Percentiles rank a stretch among this genome's conserved stretches.
These are phyloP conservation scores for Ceratobasidium sp. DNA, from an alignment of 1,284 basidiomycete species.

Conservation along the genomic window DNA sequence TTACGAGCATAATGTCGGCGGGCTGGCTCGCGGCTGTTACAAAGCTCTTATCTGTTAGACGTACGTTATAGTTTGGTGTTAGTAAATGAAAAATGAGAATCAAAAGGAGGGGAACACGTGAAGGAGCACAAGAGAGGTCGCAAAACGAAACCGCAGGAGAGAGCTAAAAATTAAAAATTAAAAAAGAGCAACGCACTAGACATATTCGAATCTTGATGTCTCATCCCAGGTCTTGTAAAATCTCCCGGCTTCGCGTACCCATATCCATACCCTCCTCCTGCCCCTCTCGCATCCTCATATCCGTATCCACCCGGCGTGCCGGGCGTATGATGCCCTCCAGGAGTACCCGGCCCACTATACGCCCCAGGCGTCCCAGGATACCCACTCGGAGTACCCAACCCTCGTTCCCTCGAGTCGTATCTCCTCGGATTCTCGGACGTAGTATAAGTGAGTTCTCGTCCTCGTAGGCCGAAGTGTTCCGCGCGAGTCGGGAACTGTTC, in stretches of 20 bases:
- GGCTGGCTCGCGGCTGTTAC: too few species aligned
- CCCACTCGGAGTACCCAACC: conserved; percentile 11
- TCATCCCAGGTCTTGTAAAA: conserved; percentile 21
- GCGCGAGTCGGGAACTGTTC: conserved; percentile 30
- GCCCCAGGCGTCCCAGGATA: background rate
- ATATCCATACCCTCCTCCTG: conserved; percentile 11
- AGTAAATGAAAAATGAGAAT: too few species aligned
- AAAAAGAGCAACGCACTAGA: background rate
- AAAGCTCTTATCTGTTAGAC: too few species aligned
- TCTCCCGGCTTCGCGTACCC: conserved; percentile 34
- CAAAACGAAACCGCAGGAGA: too few species aligned
- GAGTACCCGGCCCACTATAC: background rate
- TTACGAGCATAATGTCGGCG: background rate
- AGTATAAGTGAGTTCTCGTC: background rate
- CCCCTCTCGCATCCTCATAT: conserved; percentile 11
- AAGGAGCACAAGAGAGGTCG: too few species aligned
- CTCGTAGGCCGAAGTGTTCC: conserved; percentile 29
- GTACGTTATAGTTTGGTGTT: too few species aligned
- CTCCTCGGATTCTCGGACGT: background rate
- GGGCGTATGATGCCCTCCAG: conserved; percentile 18
- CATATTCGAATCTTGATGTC: conserved; percentile 11
- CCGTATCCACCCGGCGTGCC: conserved; percentile 26
- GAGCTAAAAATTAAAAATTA: too few species aligned
- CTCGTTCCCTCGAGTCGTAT: conserved; percentile 22
- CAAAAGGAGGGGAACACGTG: too few species aligned